Evolutionary conservation across 176 grass and related monocot genomes (phyloP).

Genomic region (Triticum timopheevii): DNA sequence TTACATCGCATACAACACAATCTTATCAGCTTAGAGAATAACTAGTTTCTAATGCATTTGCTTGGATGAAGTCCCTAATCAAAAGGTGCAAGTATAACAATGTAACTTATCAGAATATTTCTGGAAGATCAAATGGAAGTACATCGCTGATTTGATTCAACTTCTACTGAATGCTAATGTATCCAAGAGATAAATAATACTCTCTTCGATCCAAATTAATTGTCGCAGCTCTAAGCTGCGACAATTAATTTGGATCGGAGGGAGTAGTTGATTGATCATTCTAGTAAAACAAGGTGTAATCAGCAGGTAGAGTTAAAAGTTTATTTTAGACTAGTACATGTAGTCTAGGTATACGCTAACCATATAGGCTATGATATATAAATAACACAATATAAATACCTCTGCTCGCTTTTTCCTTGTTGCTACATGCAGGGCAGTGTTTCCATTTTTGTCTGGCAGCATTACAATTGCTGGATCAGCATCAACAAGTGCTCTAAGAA

Average conservation of each 20-base stretch:
- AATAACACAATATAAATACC: constrained; percentile 40
- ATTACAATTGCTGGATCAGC: constrained; percentile 93
- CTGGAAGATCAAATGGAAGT: constrained; percentile 10
- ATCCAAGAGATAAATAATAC: not conserved
- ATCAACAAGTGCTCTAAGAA: constrained; percentile 84
- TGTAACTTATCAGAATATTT: constrained; percentile 16
- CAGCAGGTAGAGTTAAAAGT: not conserved
- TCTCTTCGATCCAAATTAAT: too few species aligned
- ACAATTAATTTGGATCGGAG: too few species aligned
- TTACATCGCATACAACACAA: constrained; percentile 18
- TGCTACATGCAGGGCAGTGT: constrained; percentile 88
- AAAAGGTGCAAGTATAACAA: not conserved
- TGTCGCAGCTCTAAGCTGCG: too few species aligned
- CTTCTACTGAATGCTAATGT: not conserved
- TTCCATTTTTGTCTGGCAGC: constrained; percentile 93
- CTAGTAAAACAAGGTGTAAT: not conserved
- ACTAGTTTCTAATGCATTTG: constrained; percentile 13
- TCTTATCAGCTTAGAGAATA: constrained; percentile 11
- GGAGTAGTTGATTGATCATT: not conserved
- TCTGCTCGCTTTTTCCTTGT: constrained; percentile 91
- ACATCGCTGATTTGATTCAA: not conserved
- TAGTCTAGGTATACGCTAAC: constrained; percentile 10
- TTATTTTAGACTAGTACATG: not conserved
- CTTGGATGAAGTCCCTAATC: constrained; percentile 14
- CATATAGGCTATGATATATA: not conserved